Percentiles rank a stretch among this genome's conserved stretches.
Conservation (phyloP, 257 asterid species). For the Rubia yunnanensis region DNA sequence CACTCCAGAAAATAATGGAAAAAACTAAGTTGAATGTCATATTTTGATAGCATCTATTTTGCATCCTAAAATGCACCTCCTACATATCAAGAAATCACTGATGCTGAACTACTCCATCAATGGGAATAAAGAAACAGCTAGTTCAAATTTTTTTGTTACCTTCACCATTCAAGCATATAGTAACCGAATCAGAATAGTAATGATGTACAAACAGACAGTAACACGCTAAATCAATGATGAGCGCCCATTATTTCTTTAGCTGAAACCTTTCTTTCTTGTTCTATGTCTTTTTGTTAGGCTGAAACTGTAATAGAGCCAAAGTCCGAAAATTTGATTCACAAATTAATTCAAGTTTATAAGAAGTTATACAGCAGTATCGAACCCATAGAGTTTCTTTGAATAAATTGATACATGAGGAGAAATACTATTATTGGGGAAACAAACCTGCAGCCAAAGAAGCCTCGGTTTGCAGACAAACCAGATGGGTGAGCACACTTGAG, state of each 20-base stretch:
- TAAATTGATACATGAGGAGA: background rate
- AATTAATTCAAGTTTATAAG: background rate
- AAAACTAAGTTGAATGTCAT: background rate
- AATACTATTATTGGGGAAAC: conserved; percentile 7
- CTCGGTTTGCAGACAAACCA: conserved; percentile 89
- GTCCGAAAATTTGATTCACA: background rate
- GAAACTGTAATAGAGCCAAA: background rate
- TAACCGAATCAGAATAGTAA: background rate
- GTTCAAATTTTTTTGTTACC: background rate
- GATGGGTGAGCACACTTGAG: conserved; percentile 98
- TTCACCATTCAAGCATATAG: background rate
- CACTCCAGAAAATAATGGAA: background rate
- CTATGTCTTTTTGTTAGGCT: background rate
- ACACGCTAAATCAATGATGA: background rate
- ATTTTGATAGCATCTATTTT: background rate
- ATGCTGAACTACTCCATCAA: background rate
- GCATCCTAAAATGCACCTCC: background rate
- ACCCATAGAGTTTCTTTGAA: background rate
- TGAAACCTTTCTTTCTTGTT: background rate
- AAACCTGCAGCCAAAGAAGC: conserved; percentile 97
- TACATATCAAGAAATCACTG: background rate
- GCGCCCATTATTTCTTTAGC: background rate
- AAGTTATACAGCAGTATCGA: background rate
- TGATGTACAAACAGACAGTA: background rate
- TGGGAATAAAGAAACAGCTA: background rate